Evolutionary conservation across 2,329 filamentous ascomycete species (phyloP).

Genomic region (Botrytis pseudocinerea): DNA sequence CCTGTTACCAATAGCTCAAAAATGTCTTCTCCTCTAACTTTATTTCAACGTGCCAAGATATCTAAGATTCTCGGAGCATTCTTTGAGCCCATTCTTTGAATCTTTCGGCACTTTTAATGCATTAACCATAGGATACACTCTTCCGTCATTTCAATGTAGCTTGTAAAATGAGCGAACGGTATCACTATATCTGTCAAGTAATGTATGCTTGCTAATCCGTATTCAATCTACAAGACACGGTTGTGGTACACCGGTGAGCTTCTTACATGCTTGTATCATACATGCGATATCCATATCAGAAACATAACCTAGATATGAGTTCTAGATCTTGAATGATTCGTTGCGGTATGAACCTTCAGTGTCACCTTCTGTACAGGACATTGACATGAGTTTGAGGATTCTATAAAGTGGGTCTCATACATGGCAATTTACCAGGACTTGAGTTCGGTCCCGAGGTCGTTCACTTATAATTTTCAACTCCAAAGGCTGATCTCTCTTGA

Average conservation of each 20-base stretch:
- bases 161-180: background rate
- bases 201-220: background rate
- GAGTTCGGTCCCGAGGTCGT: background rate
- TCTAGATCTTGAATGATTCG: background rate
- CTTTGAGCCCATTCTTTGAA: background rate
- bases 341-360: background rate
- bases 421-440: background rate
- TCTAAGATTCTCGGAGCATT: background rate
- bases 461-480: background rate
- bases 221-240: background rate
- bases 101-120: background rate
- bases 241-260: background rate
- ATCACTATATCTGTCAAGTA: background rate
- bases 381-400: background rate
- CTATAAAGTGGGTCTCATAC: background rate
- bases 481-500: background rate
- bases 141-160: background rate
- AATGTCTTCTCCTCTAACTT: background rate
- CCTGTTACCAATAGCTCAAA: background rate
- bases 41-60: slow-evolving; percentile 4
- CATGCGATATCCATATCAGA: background rate
- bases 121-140: background rate
- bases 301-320: background rate
- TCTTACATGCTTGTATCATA: slow-evolving; percentile 5
- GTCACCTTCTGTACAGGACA: background rate